Evolutionary conservation across 2,329 filamentous ascomycete genomes (phyloP), one percentile per base, ranked within the genome.

Genomic region (Zymoseptoria ardabiliae): DNA sequence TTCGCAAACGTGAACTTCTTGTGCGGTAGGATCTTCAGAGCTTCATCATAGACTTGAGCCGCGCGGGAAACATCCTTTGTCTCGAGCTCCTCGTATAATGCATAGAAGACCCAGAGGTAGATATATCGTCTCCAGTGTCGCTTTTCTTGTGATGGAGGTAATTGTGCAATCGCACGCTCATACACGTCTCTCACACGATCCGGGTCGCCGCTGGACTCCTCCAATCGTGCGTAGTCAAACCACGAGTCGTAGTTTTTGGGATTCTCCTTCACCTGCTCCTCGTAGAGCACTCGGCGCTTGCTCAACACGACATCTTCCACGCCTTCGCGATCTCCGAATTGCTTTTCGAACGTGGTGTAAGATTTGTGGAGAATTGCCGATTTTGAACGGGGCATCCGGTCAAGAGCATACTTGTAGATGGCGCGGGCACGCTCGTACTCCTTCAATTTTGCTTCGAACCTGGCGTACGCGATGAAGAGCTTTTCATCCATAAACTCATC

Each of bases 1-100:
- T 99, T 99, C 72, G 91, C 90, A 73, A 97, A 99, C 0, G 94
- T 97, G 76, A 97, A 99, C 70, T 90, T 90, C 73, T 95, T 95
- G 78, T 99, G 94, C 0, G 94, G 94, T 66, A 99, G 87, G 52
- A 97, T 78, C 62, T 88, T 87, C 53, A 97, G 76, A 68, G 91
- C 96, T 65, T 94, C 90, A 66, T 87, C 85, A 77, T 97, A 99
- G 62, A 99, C 91, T 72, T 97, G 90, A 19, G 89, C 84, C 20
- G 93, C 90, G 51, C 94, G 84, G 23, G 88, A 84, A 22, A 84
- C 71, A 69, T 97, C 91, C 66, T 88, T 87, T 41, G 87, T 88
- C 64, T 93, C 88, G 74, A 90, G 86, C 74, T 99, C 94, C 73
- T 97, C 94, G 85, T 89, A 97, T 19, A 97, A 78, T 9, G 94